Evolutionary conservation across 1,284 basidiomycete genomes (phyloP).

Genomic region (Tilletia indica): DNA sequence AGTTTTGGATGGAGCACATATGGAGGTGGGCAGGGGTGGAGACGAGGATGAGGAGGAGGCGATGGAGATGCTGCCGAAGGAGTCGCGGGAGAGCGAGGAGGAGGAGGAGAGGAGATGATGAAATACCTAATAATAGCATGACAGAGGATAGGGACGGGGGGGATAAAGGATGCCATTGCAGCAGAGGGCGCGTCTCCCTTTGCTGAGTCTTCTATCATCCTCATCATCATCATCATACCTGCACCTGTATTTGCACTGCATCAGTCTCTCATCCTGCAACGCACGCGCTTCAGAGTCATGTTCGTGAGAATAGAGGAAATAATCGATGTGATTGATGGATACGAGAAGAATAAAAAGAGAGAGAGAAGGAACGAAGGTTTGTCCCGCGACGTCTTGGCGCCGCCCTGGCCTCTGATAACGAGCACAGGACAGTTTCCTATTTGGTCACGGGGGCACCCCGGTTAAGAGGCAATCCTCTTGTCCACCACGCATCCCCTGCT

Average conservation of each 20-base stretch:
- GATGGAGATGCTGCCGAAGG: slow-evolving; percentile 40
- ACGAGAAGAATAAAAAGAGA: neutral
- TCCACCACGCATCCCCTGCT: slow-evolving; percentile 10
- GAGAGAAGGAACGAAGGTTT: neutral
- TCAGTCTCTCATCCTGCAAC: neutral
- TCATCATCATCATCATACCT: too few relatives aligned
- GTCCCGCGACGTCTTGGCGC: slow-evolving; percentile 13
- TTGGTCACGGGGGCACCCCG: neutral
- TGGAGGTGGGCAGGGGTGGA: slow-evolving; percentile 13
- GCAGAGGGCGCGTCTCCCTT: too few relatives aligned
- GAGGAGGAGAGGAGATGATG: slow-evolving; percentile 7
- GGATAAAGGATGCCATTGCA: too few relatives aligned
- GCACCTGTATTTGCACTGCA: too few relatives aligned
- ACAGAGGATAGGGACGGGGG: too few relatives aligned
- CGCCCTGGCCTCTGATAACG: slow-evolving; percentile 10
- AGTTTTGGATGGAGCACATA: neutral
- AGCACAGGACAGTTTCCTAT: slow-evolving; percentile 16
- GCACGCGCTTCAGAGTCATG: neutral
- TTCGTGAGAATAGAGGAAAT: too few relatives aligned
- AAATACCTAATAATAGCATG: too few relatives aligned
- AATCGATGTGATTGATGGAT: too few relatives aligned
- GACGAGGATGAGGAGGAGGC: slow-evolving; percentile 35
- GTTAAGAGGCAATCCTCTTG: slow-evolving; percentile 7
- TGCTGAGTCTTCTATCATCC: too few relatives aligned
- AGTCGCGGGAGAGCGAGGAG: slow-evolving; percentile 14